A percentile compares a stretch with the other conserved stretches of the same genome.
phyloP scores from a whole-genome alignment of 371 early-diverging fungal genomes.

The Mucor ambiguus region DNA sequence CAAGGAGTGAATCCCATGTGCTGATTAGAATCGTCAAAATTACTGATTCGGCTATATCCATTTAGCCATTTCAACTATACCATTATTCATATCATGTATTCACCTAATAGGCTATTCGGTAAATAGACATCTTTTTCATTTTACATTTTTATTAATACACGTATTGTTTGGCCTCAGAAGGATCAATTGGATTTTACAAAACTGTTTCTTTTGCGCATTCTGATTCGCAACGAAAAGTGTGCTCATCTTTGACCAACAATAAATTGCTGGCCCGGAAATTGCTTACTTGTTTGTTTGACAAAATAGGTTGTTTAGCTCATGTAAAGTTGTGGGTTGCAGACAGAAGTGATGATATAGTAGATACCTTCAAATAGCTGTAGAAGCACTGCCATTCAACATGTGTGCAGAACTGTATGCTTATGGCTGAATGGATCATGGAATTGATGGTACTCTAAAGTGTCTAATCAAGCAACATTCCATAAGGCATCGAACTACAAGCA shows the following conservation, averaged over 20 bases:
- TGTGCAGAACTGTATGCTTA: background rate
- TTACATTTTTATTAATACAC: background rate
- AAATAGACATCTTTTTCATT: background rate
- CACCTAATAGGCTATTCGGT: background rate
- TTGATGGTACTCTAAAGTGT: background rate
- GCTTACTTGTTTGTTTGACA: background rate
- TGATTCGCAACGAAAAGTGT: slow-evolving; percentile 25
- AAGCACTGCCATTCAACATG: background rate
- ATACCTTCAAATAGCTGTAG: background rate
- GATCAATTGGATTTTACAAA: slow-evolving; percentile 30
- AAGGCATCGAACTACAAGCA: background rate
- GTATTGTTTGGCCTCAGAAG: slow-evolving; percentile 28
- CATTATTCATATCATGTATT: background rate
- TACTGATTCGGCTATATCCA: background rate
- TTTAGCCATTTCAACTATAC: background rate
- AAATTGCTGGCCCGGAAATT: slow-evolving; percentile 6
- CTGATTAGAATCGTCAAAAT: background rate
- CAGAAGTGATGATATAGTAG: background rate
- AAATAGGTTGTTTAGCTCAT: background rate
- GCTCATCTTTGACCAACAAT: slow-evolving; percentile 33
- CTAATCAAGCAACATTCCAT: background rate
- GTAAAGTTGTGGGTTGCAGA: background rate
- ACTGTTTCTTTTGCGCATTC: slow-evolving; percentile 27
- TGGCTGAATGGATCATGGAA: background rate
- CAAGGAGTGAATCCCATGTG: slow-evolving; percentile 31